Percentiles rank a stretch among this genome's conserved stretches.
phyloP scores from a whole-genome alignment of 2,329 filamentous ascomycete genomes.

The Aspergillus transmontanensis region DNA sequence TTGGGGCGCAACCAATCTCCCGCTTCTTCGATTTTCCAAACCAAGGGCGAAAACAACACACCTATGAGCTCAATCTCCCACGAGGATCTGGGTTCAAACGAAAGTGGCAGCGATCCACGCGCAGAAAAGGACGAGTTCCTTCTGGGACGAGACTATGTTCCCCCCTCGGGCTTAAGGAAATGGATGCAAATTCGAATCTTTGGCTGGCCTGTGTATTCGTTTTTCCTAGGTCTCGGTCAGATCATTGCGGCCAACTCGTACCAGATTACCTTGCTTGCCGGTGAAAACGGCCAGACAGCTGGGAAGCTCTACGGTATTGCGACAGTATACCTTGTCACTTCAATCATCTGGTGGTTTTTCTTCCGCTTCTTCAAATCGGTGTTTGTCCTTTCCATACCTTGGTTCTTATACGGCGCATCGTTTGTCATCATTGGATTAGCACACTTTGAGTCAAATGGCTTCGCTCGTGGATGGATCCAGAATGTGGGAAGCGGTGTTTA shows the following conservation, averaged over 20 bases:
- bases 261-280: slow-evolving; percentile 68
- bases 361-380: slow-evolving; percentile 62
- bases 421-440: slow-evolving; percentile 66
- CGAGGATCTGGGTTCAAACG: slow-evolving; percentile 38
- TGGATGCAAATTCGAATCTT: slow-evolving; percentile 59
- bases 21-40: slow-evolving; percentile 35
- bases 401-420: slow-evolving; percentile 63
- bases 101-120: slow-evolving; percentile 38
- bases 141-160: slow-evolving; percentile 58
- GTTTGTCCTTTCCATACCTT: slow-evolving; percentile 62
- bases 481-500: slow-evolving; percentile 65
- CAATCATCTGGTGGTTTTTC: slow-evolving; percentile 64
- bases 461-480: slow-evolving; percentile 56
- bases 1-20: slow-evolving; percentile 54
- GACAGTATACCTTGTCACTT: slow-evolving; percentile 60
- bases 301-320: slow-evolving; percentile 63
- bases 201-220: slow-evolving; percentile 67
- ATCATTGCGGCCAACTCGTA: slow-evolving; percentile 68
- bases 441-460: slow-evolving; percentile 51
- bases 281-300: slow-evolving; percentile 62
- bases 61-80: slow-evolving; percentile 46
- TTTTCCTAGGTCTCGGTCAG: slow-evolving; percentile 64
- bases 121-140: slow-evolving; percentile 57
- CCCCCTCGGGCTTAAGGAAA: slow-evolving; percentile 59
- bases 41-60: slow-evolving; percentile 35